Evolutionary conservation across 2,329 filamentous ascomycete species (phyloP).

Genomic region (Apiospora phragmitis): DNA sequence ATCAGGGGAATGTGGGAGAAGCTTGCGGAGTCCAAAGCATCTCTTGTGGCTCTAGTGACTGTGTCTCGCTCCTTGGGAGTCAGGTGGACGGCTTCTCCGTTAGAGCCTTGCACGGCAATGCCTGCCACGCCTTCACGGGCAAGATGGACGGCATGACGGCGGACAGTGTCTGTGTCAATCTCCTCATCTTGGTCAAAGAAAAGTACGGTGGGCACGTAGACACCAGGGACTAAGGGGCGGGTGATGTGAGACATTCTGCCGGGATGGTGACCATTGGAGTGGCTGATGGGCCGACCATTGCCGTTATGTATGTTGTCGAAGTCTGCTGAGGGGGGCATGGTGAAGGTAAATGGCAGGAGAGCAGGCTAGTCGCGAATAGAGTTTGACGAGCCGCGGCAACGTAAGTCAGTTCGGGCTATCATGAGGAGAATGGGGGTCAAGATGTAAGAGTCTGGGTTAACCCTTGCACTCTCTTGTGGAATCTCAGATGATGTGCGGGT

Average conservation of each 20-base stretch:
- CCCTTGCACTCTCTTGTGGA: not conserved
- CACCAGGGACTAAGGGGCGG: conserved; percentile 32
- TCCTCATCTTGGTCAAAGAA: conserved; percentile 58
- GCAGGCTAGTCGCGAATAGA: not conserved
- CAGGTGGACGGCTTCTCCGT: conserved; percentile 71
- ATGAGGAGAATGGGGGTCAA: not conserved
- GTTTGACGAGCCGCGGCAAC: not conserved
- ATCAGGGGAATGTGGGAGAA: conserved; percentile 58
- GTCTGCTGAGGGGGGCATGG: not conserved
- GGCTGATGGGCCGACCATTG: not conserved
- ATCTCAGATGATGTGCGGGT: not conserved
- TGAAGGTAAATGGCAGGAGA: not conserved
- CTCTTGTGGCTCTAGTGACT: conserved; percentile 59
- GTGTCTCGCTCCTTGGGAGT: conserved; percentile 61
- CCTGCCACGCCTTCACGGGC: conserved; percentile 64
- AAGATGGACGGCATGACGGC: conserved; percentile 56
- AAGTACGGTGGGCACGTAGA: conserved; percentile 62
- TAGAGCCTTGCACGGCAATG: conserved; percentile 68
- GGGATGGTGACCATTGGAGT: not conserved
- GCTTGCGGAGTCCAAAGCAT: conserved; percentile 57
- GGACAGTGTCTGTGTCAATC: conserved; percentile 50
- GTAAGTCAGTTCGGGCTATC: not conserved
- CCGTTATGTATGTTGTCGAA: not conserved
- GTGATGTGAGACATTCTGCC: not conserved
- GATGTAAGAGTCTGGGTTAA: not conserved